Evolutionary conservation across 2,329 filamentous ascomycete species (phyloP), one percentile per base, ranked within the genome.

Genomic region (Zymoseptoria brevis): DNA sequence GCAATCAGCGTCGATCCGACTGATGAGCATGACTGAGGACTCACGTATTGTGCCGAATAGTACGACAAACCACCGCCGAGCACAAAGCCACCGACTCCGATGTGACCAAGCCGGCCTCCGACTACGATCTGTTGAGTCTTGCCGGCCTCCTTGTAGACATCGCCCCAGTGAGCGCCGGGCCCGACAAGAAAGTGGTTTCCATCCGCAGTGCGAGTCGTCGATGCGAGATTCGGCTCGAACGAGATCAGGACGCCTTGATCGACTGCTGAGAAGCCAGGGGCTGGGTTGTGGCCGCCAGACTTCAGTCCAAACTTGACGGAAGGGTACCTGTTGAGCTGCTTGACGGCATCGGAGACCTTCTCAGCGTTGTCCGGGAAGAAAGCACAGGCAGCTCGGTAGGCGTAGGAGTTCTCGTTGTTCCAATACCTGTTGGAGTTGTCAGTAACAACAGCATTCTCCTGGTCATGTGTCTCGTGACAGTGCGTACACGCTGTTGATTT

Each of bases 261-360:
- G 50, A 78, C 75, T 63, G 75, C 78, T 3, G 76, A 74, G 59
- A 77, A 79, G 35, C 75, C 75, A 59, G 76, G 75, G 59, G 77
- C 79, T 1, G 75, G 75, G 58, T 76, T 75, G 65, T 80, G 77
- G 0, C 77, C 77, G 7, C 80, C 81, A 8, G 77, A 76, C 67
- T 80, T 77, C 71, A 84, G 75, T 21, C 81, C 83, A 53, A 86
- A 81, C 5, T 80, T 70, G 57, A 79, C 79, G 45, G 76, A 73
- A 50, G 76, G 76, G 35, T 76, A 69, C 7, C 74, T 75, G 19
- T 73, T 75, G 11, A 85, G 74, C 29, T 80, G 73, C 24, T 74
- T 75, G 53, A 86, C 75, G n/a, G 82, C 76, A 8, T 75, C 74
- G 0, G 81, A 75, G 45, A 85, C 80, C 65, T 85, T 80, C 16